Conservation (phyloP, 441 rosid species). For the Erysimum cheiri region DNA sequence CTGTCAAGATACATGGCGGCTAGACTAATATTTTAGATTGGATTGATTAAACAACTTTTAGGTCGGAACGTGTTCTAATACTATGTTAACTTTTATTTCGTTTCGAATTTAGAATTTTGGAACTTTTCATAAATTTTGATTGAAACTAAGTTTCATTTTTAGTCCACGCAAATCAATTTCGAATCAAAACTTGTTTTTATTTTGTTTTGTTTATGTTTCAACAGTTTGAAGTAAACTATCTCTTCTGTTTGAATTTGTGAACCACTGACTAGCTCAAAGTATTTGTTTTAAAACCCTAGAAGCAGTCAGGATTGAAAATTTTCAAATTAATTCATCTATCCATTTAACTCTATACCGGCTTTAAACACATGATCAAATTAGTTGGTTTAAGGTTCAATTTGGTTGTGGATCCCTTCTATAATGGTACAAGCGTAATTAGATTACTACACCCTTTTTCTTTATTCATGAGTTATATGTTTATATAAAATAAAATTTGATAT, state of each 20-base stretch:
- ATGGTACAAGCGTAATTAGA: not conserved
- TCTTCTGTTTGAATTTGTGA: not conserved
- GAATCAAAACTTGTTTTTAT: not conserved
- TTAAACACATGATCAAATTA: not conserved
- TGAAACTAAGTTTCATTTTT: not conserved
- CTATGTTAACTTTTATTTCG: too few relatives aligned
- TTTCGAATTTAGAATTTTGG: too few relatives aligned
- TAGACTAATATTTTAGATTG: too few relatives aligned
- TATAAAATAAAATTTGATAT: not conserved
- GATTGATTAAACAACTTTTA: too few relatives aligned
- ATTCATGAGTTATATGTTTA: not conserved
- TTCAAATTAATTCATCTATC: not conserved
- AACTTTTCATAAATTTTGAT: not conserved
- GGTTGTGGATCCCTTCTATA: conserved; percentile 11
- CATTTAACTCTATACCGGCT: not conserved
- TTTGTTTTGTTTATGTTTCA: not conserved
- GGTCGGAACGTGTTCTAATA: not conserved
- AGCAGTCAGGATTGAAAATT: not conserved
- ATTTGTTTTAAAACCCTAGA: conserved; percentile 21
- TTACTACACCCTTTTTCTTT: not conserved
- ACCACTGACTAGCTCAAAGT: conserved; percentile 9
- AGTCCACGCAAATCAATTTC: not conserved
- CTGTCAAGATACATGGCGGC: too few relatives aligned
- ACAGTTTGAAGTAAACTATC: not conserved
- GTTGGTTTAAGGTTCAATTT: conserved; percentile 5